Evolutionary conservation across 768 basidiomycete genomes (phyloP).

Genomic region (Fibroporia radiculosa): DNA sequence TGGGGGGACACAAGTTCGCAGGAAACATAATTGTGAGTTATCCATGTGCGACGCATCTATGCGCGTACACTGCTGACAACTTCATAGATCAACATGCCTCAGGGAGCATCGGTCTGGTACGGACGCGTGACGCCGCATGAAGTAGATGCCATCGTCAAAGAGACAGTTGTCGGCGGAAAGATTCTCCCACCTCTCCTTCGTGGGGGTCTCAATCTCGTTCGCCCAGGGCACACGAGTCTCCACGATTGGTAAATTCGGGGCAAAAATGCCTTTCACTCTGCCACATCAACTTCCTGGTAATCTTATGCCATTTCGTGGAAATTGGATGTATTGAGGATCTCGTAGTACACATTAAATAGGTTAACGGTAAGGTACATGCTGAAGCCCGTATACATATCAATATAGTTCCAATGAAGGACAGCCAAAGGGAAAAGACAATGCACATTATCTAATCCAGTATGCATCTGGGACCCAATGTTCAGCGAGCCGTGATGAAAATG

Average conservation of each 20-base stretch:
- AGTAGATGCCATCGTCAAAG: conserved; percentile 75
- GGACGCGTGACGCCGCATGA: conserved; percentile 90
- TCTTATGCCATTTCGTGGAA: too few relatives aligned
- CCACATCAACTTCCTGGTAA: too few relatives aligned
- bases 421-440: neutral
- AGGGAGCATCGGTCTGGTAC: conserved; percentile 86
- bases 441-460: neutral
- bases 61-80: neutral
- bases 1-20: conserved; percentile 90
- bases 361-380: too few relatives aligned
- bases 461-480: neutral
- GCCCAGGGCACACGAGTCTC: conserved; percentile 59
- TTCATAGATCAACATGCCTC: conserved; percentile 74
- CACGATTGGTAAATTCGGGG: conserved; percentile 54
- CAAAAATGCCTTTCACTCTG: neutral
- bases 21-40: conserved; percentile 81
- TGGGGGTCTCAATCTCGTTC: conserved; percentile 73
- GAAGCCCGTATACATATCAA: too few relatives aligned
- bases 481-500: neutral
- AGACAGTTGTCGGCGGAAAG: conserved; percentile 80
- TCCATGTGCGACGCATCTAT: conserved; percentile 3
- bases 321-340: too few relatives aligned
- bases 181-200: conserved; percentile 81
- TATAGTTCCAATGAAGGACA: neutral
- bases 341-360: too few relatives aligned